Percentiles rank a stretch among this genome's conserved stretches.
Conservation (phyloP, 192 early-diverging fungal species). For the Diversispora epigaea region DNA sequence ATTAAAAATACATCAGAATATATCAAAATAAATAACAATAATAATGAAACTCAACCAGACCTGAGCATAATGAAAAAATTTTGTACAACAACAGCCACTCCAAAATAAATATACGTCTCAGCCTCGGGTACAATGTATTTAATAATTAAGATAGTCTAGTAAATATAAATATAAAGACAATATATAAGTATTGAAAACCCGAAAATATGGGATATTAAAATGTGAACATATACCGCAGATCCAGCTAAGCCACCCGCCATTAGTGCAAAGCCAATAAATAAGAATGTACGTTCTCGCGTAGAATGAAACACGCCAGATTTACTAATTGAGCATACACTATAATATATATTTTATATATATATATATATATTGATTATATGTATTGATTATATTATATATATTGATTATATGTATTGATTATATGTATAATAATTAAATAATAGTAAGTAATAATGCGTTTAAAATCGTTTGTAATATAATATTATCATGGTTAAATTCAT, state of each 20-base stretch:
- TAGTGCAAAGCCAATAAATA: conserved; percentile 62
- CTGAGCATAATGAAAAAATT: conserved; percentile 32
- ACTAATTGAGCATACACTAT: conserved; percentile 55
- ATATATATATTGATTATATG: too few species aligned
- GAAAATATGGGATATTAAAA: neutral
- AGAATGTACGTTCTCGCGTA: conserved; percentile 49
- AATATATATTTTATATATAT: neutral
- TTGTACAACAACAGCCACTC: conserved; percentile 29
- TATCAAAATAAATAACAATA: neutral
- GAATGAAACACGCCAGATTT: conserved; percentile 45
- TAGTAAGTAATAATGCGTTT: too few species aligned
- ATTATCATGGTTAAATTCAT: too few species aligned
- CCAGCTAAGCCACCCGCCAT: conserved; percentile 63
- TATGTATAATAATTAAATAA: too few species aligned
- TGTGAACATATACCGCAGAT: conserved; percentile 44
- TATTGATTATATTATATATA: too few species aligned
- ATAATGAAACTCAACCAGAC: conserved; percentile 1
- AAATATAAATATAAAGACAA: neutral
- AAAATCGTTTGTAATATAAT: too few species aligned
- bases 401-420: too few species aligned
- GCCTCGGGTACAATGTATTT: conserved; percentile 30
- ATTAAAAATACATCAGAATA: too few species aligned
- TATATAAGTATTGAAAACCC: neutral
- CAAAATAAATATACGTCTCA: conserved; percentile 31
- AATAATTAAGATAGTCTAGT: conserved; percentile 33